Evolutionary conservation across 139 green algal species (phyloP).

Genomic region (Zygnema cylindricum): DNA sequence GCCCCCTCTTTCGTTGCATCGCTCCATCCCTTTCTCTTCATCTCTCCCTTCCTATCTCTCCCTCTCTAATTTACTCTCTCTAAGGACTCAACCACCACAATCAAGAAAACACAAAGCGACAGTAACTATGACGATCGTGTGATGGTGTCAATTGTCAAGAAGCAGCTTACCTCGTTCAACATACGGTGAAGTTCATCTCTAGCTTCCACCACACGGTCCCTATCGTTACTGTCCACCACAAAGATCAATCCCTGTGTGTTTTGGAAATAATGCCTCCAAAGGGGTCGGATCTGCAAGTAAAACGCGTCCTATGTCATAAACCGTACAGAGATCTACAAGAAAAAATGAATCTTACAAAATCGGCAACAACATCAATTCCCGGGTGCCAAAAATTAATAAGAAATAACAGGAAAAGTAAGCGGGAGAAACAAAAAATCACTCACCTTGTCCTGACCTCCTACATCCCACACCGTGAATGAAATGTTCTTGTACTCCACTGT

Average conservation of each 20-base stretch:
- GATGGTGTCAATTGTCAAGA: too few relatives aligned
- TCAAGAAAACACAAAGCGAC: too few relatives aligned
- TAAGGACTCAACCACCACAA: too few relatives aligned
- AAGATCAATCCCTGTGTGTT: constrained; percentile 96
- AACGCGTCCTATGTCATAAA: too few relatives aligned
- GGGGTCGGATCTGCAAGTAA: constrained; percentile 72
- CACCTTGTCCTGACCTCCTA: constrained; percentile 90
- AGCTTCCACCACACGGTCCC: constrained; percentile 90
- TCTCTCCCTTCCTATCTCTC: too few relatives aligned
- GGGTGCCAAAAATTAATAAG: neutral
- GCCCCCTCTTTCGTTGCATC: too few relatives aligned
- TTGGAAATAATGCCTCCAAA: constrained; percentile 97
- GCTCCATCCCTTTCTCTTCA: too few relatives aligned
- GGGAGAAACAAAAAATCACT: neutral
- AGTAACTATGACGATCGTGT: too few relatives aligned
- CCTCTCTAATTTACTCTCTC: too few relatives aligned
- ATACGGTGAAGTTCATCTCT: constrained; percentile 97
- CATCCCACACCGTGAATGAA: constrained; percentile 80
- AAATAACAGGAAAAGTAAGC: too few relatives aligned
- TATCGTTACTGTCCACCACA: constrained; percentile 96
- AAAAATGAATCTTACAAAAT: neutral
- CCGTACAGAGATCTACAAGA: too few relatives aligned
- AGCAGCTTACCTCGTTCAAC: constrained; percentile 83
- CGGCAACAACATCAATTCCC: neutral
- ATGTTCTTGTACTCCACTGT: constrained; percentile 96